Evolutionary conservation across 352 stramenopile genomes (phyloP).

Genomic region (Aphanomyces cochlioides): DNA sequence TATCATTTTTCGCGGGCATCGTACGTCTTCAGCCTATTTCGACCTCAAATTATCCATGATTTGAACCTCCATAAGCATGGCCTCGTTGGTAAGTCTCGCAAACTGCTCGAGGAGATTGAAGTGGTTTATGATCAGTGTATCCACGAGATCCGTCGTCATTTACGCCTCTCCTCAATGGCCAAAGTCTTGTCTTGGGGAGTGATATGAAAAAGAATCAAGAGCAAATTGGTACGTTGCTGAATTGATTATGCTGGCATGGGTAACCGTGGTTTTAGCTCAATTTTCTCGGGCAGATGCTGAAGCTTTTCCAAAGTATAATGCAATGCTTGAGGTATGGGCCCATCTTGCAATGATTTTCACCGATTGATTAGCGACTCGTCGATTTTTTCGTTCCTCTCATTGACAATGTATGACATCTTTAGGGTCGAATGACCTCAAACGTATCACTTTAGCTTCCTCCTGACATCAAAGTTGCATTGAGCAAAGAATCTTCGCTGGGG

Average conservation of each 20-base stretch:
- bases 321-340: slow-evolving; percentile 62
- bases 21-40: slow-evolving; percentile 88
- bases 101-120: not conserved
- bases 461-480: slow-evolving; percentile 67
- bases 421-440: not conserved
- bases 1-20: slow-evolving; percentile 90
- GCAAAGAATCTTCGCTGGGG: slow-evolving; percentile 30
- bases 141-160: slow-evolving; percentile 84
- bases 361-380: slow-evolving; percentile 52
- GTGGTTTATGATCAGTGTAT: slow-evolving; percentile 42
- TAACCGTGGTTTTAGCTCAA: slow-evolving; percentile 46
- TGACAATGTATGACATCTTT: slow-evolving; percentile 49
- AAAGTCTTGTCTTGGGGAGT: slow-evolving; percentile 73
- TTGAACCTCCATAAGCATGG: slow-evolving; percentile 75
- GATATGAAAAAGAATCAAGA: slow-evolving; percentile 71
- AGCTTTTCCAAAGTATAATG: slow-evolving; percentile 78
- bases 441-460: slow-evolving; percentile 46
- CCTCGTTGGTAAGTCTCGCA: slow-evolving; percentile 49
- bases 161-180: slow-evolving; percentile 71
- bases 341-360: not conserved
- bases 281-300: slow-evolving; percentile 76
- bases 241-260: too few relatives aligned
- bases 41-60: slow-evolving; percentile 86
- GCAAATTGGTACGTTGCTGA: slow-evolving; percentile 51
- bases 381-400: slow-evolving; percentile 80